Conservation (phyloP, 345 rosid genomes). For the Odontarrhena argentea region DNA sequence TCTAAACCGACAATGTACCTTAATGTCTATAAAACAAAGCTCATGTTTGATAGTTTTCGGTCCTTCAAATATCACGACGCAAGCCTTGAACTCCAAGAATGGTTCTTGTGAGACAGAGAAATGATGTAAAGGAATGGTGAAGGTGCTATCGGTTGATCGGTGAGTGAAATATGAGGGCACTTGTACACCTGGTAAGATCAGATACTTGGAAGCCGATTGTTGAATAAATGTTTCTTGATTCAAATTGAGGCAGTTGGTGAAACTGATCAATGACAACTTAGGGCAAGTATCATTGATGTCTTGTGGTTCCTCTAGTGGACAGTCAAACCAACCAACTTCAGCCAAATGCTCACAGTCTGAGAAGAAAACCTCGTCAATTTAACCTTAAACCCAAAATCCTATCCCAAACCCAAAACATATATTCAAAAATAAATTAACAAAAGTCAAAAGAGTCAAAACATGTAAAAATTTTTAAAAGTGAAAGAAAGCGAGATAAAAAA, state of each 20-base stretch:
- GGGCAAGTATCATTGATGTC: not conserved
- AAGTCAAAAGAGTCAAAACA: no score
- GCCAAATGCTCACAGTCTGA: constrained; percentile 13
- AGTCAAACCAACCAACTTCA: not conserved
- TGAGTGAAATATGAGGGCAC: constrained; percentile 20
- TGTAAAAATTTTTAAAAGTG: no score
- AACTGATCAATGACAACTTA: constrained; percentile 20
- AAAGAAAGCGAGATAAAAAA: no score
- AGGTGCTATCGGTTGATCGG: not conserved
- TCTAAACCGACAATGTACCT: constrained; percentile 20
- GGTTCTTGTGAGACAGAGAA: constrained; percentile 5
- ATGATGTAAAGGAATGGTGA: constrained; percentile 3
- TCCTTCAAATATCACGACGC: constrained; percentile 30
- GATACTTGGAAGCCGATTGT: no score
- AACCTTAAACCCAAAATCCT: no score
- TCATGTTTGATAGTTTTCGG: not conserved
- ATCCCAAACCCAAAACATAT: no score
- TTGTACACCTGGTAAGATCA: constrained; percentile 15
- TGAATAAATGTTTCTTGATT: no score
- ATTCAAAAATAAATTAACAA: no score
- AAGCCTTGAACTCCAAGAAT: constrained; percentile 31
- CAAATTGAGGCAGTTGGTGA: constrained; percentile 7
- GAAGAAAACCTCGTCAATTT: constrained; percentile 21
- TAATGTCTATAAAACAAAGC: constrained; percentile 24
- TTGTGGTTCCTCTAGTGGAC: constrained; percentile 2